These are phyloP conservation scores for Candida fluviatilis DNA, from an alignment of 805 yeast genomes.

Conservation along the genomic window DNA sequence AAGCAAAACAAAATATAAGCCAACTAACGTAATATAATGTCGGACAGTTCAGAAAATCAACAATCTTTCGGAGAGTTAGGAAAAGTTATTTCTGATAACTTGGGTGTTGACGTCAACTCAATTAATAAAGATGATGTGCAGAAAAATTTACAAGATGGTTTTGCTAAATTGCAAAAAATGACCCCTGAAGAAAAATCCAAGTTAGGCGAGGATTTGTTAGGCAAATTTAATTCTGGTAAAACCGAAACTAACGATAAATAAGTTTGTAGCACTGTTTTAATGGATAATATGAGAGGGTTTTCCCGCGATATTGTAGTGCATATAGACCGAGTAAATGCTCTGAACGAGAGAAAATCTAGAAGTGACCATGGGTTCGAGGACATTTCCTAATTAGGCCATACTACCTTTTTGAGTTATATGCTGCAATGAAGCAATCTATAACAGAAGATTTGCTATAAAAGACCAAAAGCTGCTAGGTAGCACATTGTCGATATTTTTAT, in stretches of 20 bases:
- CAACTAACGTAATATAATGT: not conserved
- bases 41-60: not conserved
- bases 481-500: too few species aligned
- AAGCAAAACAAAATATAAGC: not conserved
- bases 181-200: slow-evolving; percentile 7
- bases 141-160: slow-evolving; percentile 2
- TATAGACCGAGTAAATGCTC: too few species aligned
- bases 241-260: slow-evolving; percentile 9
- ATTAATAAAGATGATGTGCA: slow-evolving; percentile 1
- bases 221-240: slow-evolving; percentile 10
- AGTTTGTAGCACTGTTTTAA: not conserved
- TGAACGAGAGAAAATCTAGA: too few species aligned
- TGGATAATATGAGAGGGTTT: not conserved
- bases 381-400: too few species aligned
- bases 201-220: slow-evolving; percentile 8
- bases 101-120: not conserved
- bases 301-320: not conserved
- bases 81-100: slow-evolving; percentile 7
- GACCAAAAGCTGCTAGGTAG: too few species aligned
- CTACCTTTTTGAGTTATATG: too few species aligned
- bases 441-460: too few species aligned
- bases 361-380: too few species aligned
- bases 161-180: slow-evolving; percentile 7
- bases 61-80: slow-evolving; percentile 14
- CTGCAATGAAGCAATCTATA: too few species aligned